Evolutionary conservation across 257 asterid genomes (phyloP).

Genomic region (Nicotiana attenuata): DNA sequence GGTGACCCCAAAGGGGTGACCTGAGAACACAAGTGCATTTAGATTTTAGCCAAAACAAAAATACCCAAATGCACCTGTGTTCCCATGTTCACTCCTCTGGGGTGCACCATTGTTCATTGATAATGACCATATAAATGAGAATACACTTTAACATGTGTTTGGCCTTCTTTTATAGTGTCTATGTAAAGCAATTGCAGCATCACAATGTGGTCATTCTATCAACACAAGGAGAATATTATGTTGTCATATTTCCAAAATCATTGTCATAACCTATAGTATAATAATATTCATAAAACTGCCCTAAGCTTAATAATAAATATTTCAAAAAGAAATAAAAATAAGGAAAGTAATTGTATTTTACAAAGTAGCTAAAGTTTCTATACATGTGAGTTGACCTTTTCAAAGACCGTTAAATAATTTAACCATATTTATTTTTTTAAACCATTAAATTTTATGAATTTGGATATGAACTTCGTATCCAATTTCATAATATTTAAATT

Average conservation of each 20-base stretch:
- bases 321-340: too few species aligned
- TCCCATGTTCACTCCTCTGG: constrained; percentile 42
- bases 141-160: background rate
- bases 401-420: too few species aligned
- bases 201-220: constrained; percentile 34
- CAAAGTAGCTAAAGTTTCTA: too few species aligned
- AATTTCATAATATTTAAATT: too few species aligned
- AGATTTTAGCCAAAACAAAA: background rate
- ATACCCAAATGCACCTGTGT: constrained; percentile 25
- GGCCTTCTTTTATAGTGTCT: constrained; percentile 2
- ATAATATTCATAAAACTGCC: too few species aligned
- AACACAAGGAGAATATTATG: constrained; percentile 15
- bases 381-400: too few species aligned
- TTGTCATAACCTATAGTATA: background rate
- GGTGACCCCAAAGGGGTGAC: constrained; percentile 44
- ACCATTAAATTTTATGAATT: too few species aligned
- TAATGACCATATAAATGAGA: background rate
- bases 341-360: background rate
- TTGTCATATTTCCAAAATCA: constrained; percentile 12
- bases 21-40: constrained; percentile 47
- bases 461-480: too few species aligned
- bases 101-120: constrained; percentile 5
- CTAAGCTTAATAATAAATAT: background rate
- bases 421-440: too few species aligned
- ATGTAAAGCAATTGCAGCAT: background rate